phyloP scores from a whole-genome alignment of 164 flowering plant genomes.

The Houttuynia cordata region DNA sequence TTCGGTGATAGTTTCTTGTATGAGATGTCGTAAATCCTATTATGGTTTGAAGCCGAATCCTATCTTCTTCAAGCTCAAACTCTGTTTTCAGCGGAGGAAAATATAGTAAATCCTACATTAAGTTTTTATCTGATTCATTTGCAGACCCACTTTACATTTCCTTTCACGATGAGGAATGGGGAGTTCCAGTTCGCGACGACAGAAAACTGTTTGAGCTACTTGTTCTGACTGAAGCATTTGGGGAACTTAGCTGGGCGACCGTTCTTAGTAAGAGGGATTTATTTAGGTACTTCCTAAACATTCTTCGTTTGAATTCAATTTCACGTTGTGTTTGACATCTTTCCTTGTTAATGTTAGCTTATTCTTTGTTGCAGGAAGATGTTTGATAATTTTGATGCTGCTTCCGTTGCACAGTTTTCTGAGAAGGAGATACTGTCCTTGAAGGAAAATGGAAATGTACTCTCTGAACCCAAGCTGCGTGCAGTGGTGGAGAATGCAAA shows the following conservation, averaged over 20 bases:
- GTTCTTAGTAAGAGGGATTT: slow-evolving; percentile 50
- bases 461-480: slow-evolving; percentile 77
- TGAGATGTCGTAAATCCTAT: no score
- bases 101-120: neutral
- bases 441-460: slow-evolving; percentile 31
- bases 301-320: neutral
- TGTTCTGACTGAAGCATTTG: slow-evolving; percentile 63
- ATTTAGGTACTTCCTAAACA: slow-evolving; percentile 36
- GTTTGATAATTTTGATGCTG: slow-evolving; percentile 54
- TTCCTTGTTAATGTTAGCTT: slow-evolving; percentile 2
- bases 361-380: slow-evolving; percentile 39
- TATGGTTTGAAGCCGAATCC: no score
- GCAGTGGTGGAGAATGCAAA: slow-evolving; percentile 74
- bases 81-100: no score
- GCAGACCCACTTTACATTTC: slow-evolving; percentile 54
- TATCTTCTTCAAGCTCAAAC: no score
- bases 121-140: neutral
- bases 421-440: slow-evolving; percentile 43
- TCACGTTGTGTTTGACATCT: neutral
- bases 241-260: slow-evolving; percentile 67
- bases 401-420: slow-evolving; percentile 38
- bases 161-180: slow-evolving; percentile 94
- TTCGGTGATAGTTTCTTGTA: no score
- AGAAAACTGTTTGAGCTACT: slow-evolving; percentile 60
- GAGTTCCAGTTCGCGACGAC: slow-evolving; percentile 77